These are phyloP conservation scores for Chlamydomonas sp. DNA, from an alignment of 139 green algal species.

Conservation along the genomic window DNA sequence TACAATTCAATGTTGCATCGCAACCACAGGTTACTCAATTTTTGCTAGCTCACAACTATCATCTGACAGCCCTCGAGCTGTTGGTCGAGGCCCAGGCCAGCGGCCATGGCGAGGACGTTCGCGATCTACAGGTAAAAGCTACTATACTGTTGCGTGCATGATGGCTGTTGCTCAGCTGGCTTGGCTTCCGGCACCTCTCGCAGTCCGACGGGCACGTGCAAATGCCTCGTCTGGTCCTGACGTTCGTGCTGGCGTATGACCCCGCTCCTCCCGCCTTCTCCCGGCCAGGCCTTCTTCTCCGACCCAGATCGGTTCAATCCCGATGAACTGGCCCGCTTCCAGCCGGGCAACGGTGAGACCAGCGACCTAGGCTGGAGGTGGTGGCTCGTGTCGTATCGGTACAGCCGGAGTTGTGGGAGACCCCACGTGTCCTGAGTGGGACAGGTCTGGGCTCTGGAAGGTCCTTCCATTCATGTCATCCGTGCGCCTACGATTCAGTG, in stretches of 20 bases:
- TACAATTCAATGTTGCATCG: neutral
- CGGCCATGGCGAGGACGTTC: constrained; percentile 39
- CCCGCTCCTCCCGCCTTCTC: neutral
- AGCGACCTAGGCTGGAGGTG: neutral
- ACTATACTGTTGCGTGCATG: neutral
- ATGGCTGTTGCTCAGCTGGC: neutral
- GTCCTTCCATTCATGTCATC: neutral
- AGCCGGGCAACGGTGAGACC: constrained; percentile 31
- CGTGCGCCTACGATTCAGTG: neutral
- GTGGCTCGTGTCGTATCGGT: neutral
- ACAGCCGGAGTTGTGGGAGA: neutral
- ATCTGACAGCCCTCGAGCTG: constrained; percentile 57
- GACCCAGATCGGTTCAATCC: constrained; percentile 44
- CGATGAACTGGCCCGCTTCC: constrained; percentile 44
- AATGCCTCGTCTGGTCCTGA: neutral
- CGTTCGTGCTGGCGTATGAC: neutral
- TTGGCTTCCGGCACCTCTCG: neutral
- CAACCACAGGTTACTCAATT: constrained; percentile 51
- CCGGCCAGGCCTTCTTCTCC: constrained; percentile 44
- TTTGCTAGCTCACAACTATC: constrained; percentile 51
- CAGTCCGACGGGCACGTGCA: neutral
- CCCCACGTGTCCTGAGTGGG: neutral
- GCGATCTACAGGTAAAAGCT: constrained; percentile 40
- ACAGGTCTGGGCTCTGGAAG: neutral
- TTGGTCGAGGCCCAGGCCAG: constrained; percentile 48